These are phyloP conservation scores for Echinosophora koreensis DNA, from an alignment of 306 rosid genomes.

Conservation along the genomic window DNA sequence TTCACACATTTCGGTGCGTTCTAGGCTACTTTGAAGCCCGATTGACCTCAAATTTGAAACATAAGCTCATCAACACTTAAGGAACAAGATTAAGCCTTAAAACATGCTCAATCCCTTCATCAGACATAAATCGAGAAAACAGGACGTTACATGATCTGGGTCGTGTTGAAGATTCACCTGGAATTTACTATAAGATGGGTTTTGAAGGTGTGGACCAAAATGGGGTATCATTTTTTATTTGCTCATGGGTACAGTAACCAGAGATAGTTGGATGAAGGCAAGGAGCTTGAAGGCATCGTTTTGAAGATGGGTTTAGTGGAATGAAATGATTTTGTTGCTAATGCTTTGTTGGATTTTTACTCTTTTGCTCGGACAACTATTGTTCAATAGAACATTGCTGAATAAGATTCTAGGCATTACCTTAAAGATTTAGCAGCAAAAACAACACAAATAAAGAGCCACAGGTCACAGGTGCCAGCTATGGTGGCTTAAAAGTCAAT, in stretches of 20 bases:
- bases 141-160: constrained; percentile 44
- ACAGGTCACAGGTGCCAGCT: constrained; percentile 81
- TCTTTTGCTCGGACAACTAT: constrained; percentile 35
- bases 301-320: constrained; percentile 67
- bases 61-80: no score
- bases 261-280: constrained; percentile 63
- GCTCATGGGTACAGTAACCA: constrained; percentile 51
- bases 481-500: constrained; percentile 20
- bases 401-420: constrained; percentile 52
- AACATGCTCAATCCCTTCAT: no score
- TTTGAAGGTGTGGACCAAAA: constrained; percentile 67
- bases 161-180: constrained; percentile 46
- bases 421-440: constrained; percentile 77
- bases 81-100: no score
- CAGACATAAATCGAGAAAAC: no score
- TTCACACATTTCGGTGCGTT: no score
- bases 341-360: constrained; percentile 89
- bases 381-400: constrained; percentile 13
- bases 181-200: constrained; percentile 58
- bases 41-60: no score
- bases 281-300: constrained; percentile 65
- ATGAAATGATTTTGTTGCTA: constrained; percentile 68
- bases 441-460: constrained; percentile 88
- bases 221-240: constrained; percentile 80
- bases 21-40: no score